Evolutionary conservation across 2,329 filamentous ascomycete species (phyloP), one percentile per base, ranked within the genome.

Genomic region (Didymella exigua): DNA sequence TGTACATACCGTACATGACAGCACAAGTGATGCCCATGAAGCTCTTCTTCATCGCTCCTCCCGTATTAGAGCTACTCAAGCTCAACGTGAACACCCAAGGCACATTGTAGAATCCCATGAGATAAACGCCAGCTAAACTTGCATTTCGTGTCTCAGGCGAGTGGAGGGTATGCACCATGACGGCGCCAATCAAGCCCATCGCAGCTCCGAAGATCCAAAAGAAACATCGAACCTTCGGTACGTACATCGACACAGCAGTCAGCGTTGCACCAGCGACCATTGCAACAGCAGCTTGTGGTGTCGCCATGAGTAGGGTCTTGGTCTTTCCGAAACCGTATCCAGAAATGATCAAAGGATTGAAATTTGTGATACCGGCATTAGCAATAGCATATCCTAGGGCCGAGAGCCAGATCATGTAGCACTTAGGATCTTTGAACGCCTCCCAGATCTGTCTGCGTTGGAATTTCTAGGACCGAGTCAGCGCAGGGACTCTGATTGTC

Each of bases 101-200:
- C n/a, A 44, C 33, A 13, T 50, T 50, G 30, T 43, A 50, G 10
- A 50, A 50, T n/a, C 45, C 45, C 33, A 40, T 48, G 18, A 48
- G 45, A 14, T 48, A 48, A 1, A 40, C 33, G 10, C 45, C 45
- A 23, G 26, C 36, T 34, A 48, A 11, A 30, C 16, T 40, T 9
- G 33, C 36, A 6, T 34, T 37, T 14, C 29, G 26, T 1, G 29
- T 34, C 9, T 34, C 38, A 1, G 37, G 16, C 2, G 31, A 34
- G 9, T 42, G 37, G 7, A 50, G 29, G 5, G 23, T 42, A 13
- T 43, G 47, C 24, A 43, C 38, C 29, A 50, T 50, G 4, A 44
- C 29, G 10, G 18, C 48, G n/a, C 48, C 24, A 7, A 37, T 37
- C n/a, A 38, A 18, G 7, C 23, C 38, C 38, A 44, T 43, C 16